Evolutionary conservation across 495 filamentous ascomycete species (phyloP).

Genomic region (Talaromyces nanjingensis): DNA sequence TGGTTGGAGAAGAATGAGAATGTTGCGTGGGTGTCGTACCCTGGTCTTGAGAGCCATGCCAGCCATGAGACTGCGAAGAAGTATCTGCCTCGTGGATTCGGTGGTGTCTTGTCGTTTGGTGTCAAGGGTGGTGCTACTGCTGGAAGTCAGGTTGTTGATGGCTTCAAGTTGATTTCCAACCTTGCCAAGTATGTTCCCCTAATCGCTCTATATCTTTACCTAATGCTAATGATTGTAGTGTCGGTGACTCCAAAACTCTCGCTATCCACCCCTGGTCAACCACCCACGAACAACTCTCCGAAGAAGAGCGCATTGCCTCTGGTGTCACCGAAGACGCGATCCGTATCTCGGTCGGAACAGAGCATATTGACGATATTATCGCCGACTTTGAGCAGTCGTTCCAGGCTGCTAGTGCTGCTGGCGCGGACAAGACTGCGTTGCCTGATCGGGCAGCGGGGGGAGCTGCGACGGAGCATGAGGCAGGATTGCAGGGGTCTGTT

Average conservation of each 20-base stretch:
- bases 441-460: conserved; percentile 1
- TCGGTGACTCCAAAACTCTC: conserved; percentile 73
- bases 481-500: conserved; percentile 7
- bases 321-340: conserved; percentile 92
- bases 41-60: conserved; percentile 74
- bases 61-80: conserved; percentile 80
- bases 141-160: conserved; percentile 83
- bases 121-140: conserved; percentile 81
- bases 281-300: conserved; percentile 88
- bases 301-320: conserved; percentile 72
- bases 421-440: conserved; percentile 8
- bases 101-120: conserved; percentile 88
- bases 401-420: conserved; percentile 40
- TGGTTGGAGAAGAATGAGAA: conserved; percentile 80
- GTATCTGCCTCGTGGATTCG: conserved; percentile 82
- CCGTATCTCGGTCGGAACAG: conserved; percentile 92
- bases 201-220: background rate
- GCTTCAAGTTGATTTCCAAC: conserved; percentile 91
- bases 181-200: conserved; percentile 60
- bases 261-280: conserved; percentile 97
- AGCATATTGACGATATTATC: conserved; percentile 98
- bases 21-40: conserved; percentile 93
- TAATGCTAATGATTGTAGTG: conserved; percentile 28
- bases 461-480: background rate
- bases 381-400: conserved; percentile 94